Base-by-base conservation (phyloP, 139 green algal genomes). In the Axilococcus clingmanii region DNA sequence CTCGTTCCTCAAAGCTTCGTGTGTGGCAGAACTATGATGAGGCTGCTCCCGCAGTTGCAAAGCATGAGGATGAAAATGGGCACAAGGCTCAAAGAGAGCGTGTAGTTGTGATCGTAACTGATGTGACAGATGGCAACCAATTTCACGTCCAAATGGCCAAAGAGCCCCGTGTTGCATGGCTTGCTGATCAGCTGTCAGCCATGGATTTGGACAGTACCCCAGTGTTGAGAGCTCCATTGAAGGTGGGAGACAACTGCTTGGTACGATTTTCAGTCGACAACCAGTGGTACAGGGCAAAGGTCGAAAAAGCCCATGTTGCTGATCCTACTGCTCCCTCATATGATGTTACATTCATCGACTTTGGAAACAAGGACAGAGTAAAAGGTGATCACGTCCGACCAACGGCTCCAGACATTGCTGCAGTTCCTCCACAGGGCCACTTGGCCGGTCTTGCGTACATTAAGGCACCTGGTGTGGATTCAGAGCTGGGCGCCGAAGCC, bases 321-420 rank as follows among this genome's bases (percentile, higher is more conserved):
- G 74, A 74, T 46, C 74, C 65, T 42, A 72, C 70, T 4, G 65
- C 73, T 23, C 59, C 69, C 23, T 47, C 55, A 32, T 86, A 84
- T 52, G 75, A 89, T 33, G 69, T 94, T 17, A 88, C 78, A 48
- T 97, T 95, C 68, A 68, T 95, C 4, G 89, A 97, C 74, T 97
- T 86, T 69, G 89, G 88, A 46, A 96, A 96, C 69, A 64, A 47
- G 49, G 87, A 94, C 63, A 61, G 25, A 7, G 53, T 78, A 7
- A 41, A 52, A 22, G 57, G 57, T 42, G 41, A 48, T 22, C 37
- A 50, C 2, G 40, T 93, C 30, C 60, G 75, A 32, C 52, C 71
- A 5, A 80, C 93, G 23, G 69, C 88, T 23, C 38, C 74, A 8
- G 63, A 61, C 7, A 57, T 95, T 31, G 59, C 79, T 0, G 79